These are phyloP conservation scores for Talaromyces sp. DNA, from an alignment of 2,329 filamentous ascomycete genomes.

Conservation along the genomic window DNA sequence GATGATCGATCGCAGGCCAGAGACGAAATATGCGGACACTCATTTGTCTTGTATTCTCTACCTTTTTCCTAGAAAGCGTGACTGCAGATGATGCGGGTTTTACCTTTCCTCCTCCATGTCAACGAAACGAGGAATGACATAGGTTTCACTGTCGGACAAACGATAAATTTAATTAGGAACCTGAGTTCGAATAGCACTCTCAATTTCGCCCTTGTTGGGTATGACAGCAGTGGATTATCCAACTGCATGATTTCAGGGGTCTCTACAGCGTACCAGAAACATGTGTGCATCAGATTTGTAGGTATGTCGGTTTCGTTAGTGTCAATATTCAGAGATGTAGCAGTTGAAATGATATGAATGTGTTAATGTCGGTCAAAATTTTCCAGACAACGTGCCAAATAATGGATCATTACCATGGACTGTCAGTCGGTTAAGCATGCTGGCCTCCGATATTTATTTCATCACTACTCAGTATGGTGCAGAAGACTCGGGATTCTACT, in stretches of 20 bases:
- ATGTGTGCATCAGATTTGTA: background rate
- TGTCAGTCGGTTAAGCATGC: background rate
- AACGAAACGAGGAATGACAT: background rate
- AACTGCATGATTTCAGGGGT: background rate
- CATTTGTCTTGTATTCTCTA: background rate
- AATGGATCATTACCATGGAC: background rate
- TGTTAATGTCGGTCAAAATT: background rate
- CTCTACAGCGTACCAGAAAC: background rate
- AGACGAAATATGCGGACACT: too few relatives aligned
- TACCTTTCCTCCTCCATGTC: background rate
- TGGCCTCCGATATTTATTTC: background rate
- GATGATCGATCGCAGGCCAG: too few relatives aligned
- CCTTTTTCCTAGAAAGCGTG: background rate
- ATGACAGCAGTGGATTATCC: background rate
- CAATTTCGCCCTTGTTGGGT: background rate
- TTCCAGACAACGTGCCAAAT: background rate
- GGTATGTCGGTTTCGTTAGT: background rate
- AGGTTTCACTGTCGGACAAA: background rate
- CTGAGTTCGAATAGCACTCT: background rate
- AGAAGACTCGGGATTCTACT: background rate
- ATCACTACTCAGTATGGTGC: background rate
- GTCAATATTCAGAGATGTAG: background rate
- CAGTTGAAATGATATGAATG: background rate
- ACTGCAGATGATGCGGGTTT: background rate
- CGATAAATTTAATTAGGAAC: background rate